Percentiles rank a stretch among this genome's conserved stretches.
Conservation (phyloP, 257 asterid species). For the Solanum pennellii region DNA sequence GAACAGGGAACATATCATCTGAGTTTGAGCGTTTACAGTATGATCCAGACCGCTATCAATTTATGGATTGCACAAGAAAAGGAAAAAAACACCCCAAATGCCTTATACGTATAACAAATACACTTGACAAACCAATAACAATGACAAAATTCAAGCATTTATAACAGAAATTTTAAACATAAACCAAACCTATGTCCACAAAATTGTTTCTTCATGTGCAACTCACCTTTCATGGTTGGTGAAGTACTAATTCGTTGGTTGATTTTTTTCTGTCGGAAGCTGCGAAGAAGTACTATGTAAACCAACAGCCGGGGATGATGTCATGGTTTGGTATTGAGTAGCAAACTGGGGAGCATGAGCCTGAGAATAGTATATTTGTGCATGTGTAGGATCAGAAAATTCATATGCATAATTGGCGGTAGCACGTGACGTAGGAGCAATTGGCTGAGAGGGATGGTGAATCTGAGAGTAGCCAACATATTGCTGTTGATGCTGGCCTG, state of each 20-base stretch:
- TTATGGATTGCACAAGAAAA: slow-evolving; percentile 1
- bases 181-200: slow-evolving; percentile 48
- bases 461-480: slow-evolving; percentile 67
- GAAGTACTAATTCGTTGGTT: slow-evolving; percentile 43
- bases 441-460: slow-evolving; percentile 67
- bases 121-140: slow-evolving; percentile 56
- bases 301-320: slow-evolving; percentile 33
- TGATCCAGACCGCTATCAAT: neutral
- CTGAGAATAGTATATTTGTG: slow-evolving; percentile 70
- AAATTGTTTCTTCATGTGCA: slow-evolving; percentile 56
- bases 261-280: slow-evolving; percentile 38
- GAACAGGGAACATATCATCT: neutral
- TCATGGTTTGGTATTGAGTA: slow-evolving; percentile 64
- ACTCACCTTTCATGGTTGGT: slow-evolving; percentile 45
- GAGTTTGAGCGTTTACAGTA: slow-evolving; percentile 7
- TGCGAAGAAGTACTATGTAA: slow-evolving; percentile 42
- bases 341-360: slow-evolving; percentile 52
- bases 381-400: slow-evolving; percentile 46
- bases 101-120: slow-evolving; percentile 20
- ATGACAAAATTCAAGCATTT: slow-evolving; percentile 23
- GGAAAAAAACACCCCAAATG: slow-evolving; percentile 1
- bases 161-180: slow-evolving; percentile 18
- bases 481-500: slow-evolving; percentile 43
- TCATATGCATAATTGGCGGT: slow-evolving; percentile 50
- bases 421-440: slow-evolving; percentile 48